Percentiles rank a stretch among this genome's conserved stretches.
These are phyloP conservation scores for Beta vulgaris DNA, from an alignment of 148 eudicot species.

Conservation along the genomic window DNA sequence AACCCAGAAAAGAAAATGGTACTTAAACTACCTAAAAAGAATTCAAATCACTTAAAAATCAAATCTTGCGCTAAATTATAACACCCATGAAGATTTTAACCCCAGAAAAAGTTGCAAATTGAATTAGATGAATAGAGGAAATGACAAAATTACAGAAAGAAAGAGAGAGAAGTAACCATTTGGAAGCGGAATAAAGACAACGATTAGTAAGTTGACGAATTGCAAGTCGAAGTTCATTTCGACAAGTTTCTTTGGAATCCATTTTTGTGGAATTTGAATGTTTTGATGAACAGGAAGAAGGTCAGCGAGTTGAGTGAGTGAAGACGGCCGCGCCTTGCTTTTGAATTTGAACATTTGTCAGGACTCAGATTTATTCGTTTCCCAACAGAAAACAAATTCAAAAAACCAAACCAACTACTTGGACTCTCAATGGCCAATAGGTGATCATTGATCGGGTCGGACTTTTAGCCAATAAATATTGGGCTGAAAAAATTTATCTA, in stretches of 20 bases:
- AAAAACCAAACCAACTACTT: too few relatives aligned
- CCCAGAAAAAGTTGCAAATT: not conserved
- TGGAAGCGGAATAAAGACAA: slow-evolving; percentile 85
- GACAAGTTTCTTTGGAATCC: slow-evolving; percentile 79
- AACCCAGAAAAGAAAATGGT: slow-evolving; percentile 3
- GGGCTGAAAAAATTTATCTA: too few relatives aligned
- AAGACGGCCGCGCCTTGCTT: slow-evolving; percentile 20
- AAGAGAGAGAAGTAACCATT: slow-evolving; percentile 50
- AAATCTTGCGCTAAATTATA: slow-evolving; percentile 4
- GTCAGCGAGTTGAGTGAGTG: slow-evolving; percentile 4
- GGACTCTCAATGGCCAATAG: too few relatives aligned
- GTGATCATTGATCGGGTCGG: too few relatives aligned
- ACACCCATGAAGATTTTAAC: not conserved
- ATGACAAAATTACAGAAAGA: not conserved
- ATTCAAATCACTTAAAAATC: not conserved
- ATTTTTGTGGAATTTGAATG: slow-evolving; percentile 12
- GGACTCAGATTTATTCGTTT: not conserved
- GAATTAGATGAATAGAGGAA: not conserved
- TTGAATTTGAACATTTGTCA: slow-evolving; percentile 4
- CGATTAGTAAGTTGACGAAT: slow-evolving; percentile 88
- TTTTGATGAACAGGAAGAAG: not conserved
- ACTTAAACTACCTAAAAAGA: not conserved
- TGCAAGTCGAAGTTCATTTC: slow-evolving; percentile 83
- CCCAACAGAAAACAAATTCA: too few relatives aligned
- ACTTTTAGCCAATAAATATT: too few relatives aligned